Base-by-base conservation (phyloP, 139 green algal species). In the Closterium sp. region DNA sequence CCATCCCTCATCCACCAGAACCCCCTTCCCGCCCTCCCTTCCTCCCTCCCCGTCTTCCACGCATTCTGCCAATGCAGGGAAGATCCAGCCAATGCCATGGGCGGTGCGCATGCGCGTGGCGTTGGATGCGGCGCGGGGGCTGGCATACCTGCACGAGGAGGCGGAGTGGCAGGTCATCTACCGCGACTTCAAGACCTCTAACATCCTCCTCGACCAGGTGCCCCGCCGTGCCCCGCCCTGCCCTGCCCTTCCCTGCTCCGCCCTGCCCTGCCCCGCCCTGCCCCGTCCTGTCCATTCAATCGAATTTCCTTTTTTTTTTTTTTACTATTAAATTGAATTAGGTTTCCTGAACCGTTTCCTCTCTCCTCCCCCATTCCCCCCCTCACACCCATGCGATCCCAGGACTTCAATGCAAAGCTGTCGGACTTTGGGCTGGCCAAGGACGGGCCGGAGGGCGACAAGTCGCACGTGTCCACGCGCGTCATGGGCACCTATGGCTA, bases 401-500 rank as follows among this genome's bases (percentile, higher is more conserved):
- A 95, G 88, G 87, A 88, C 94, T 92, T 91, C 31, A 91, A 32
- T 21, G 95, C 92, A 1, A 89, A 94, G n/a, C 89, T 97, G 31
- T 93, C 90, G 21, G 95, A 96, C 50, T 96, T 97, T 92, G 95
- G 95, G 22, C 88, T 96, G 38, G 95, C 94, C 29, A 93, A 86
- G 87, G 38, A 93, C 10, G 91, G 86, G 2, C 91, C 91, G 9
- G 31, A 91, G 87, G 91, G 85, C 31, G 86, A 73, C 42, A 84
- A 91, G n/a, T 93, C 93, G 28, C 87, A 93, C 87, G 90, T 92
- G 70, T 92, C 90, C 32, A 94, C 91, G 24, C 85, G 30, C 2
- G 88, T 96, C 30, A 93, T 94, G 88, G 95, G 95, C 34, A 96
- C 95, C 9, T 95, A 95, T 85, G 95, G 95, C 38, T 96, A 96